Evolutionary conservation across 2,329 filamentous ascomycete genomes (phyloP), one percentile per base, ranked within the genome.

Genomic region (Fusarium clavum): DNA sequence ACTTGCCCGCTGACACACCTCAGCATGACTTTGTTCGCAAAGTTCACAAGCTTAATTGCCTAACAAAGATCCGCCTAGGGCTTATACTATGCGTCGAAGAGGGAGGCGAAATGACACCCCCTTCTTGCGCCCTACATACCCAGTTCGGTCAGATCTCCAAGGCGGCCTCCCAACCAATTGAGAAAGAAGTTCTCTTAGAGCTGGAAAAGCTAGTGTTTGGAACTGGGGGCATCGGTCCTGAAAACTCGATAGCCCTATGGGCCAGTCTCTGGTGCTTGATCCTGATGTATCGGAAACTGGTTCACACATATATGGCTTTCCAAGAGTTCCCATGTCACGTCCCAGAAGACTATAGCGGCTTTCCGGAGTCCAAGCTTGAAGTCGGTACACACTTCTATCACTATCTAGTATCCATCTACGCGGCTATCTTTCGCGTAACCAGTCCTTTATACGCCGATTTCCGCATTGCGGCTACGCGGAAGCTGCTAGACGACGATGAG

Each of bases 121-220:
- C 73, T 12, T 76, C 74, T 27, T 76, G 74, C 41, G 70, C 73
- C 41, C 54, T 76, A n/a, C 74, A 76, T 43, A 76, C 73, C 6
- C 74, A 76, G 27, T 76, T 76, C 27, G 73, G 74, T 8, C 74
- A 76, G 38, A 76, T 76, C 30, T 75, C 74, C 24, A 76, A 75
- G 32, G 62, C 68, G 20, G 70, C 74, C 43, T 76, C 74, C 8
- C 73, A 76, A 11, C 58, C 64, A n/a, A 70, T 75, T 32, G 74
- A 76, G 57, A 76, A 71, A 54, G 67, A 71, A 18, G 72, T 76
- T 47, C 73, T 76, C 6, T 38, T 52, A 14, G 69, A 75, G 44
- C 27, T 76, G 18, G 74, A 76, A 40, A 76, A 66, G 30, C 29
- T 75, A 14, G 69, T 75, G n/a, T 76, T 76, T 57, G 74, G 74